Evolutionary conservation across 2,329 filamentous ascomycete species (phyloP), one percentile per base, ranked within the genome.

Genomic region (Colletotrichum limetticola): DNA sequence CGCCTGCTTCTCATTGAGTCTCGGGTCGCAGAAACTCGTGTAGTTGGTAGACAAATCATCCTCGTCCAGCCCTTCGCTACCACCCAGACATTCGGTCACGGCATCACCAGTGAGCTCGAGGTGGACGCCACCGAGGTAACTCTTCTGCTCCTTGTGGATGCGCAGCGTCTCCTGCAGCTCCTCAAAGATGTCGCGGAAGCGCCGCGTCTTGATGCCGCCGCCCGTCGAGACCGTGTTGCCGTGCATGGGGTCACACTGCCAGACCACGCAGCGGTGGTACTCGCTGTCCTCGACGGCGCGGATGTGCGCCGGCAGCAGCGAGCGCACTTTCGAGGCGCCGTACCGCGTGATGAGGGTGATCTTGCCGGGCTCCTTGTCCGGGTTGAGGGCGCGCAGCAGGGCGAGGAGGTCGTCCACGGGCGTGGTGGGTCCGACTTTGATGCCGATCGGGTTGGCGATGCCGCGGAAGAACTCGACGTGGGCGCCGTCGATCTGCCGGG

Each of bases 161-260:
- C 90, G 88, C 63, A 98, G 87, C 1, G 95, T 95, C 78, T 95
- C 91, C 74, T 92, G 91, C 56, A 99, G 88, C 86, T 99, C 97
- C 1, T 90, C 90, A 81, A 98, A 92, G 78, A 99, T 98, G 81
- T 97, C 93, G 75, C 90, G 90, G 87, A 99, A 99, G 68, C 93
- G 92, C 19, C 97, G 91, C 1, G 97, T 99, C 87, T 99, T 99
- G 85, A 98, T 91, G 30, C 95, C 95, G 0, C 89, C 86, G 0
- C 90, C 88, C 0, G 94, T 96, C 24, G 90, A 88, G 56, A 88
- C 85, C 49, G 91, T 93, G 83, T 93, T 93, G 75, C 97, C 97
- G 84, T 99, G 97, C 97, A 99, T 99, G 26, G 97, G 97, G 83
- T 99, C 97, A 84, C 96, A 98, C 85, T 98, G 97, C 96, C 96